Evolutionary conservation across 139 green algal genomes (phyloP), one percentile per base, ranked within the genome.

Genomic region (Chlorella sp.): DNA sequence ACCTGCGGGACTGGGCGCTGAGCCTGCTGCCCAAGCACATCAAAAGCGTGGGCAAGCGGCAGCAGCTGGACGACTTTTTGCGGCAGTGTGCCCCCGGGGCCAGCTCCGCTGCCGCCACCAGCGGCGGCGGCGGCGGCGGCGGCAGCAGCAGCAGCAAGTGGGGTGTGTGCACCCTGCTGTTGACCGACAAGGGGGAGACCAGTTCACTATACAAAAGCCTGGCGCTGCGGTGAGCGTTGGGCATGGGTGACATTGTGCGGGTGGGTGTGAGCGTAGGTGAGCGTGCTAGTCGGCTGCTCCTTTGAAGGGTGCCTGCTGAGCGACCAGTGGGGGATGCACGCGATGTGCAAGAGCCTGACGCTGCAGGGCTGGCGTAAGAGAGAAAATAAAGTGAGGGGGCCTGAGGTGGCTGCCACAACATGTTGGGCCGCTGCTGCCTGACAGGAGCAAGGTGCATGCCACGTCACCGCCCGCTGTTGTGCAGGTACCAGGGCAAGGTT

Each of bases 121-220:
- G 71, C 75, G 87, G 68, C 88, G 89, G 73, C 39, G 88, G 93
- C 28, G 48, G 48, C 18, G 37, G 39, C 34, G 80, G 79, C 66
- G 60, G 42, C 39, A 69, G 73, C 76, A 85, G 69, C 88, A 91
- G 73, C 40, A 89, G 93, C 28, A 87, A 92, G 22, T 97, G 96
- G 94, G 92, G 88, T 21, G 78, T 95, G 16, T 97, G 95, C 78
- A 88, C 97, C 42, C 36, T 98, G 89, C 94, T 98, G 66, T 81
- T 97, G 12, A 95, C 91, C 4, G 90, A 93, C 85, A 98, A 98
- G 92, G 7, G 76, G 0, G 57, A 87, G 48, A 88, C 89, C 15
- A 89, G 68, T 14, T 64, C 91, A 26, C 78, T 97, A 66, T 95
- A 94, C 91, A 94, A 94, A 68, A 92, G 91, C 42, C 90, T 97